phyloP scores from a whole-genome alignment of 331 rosid genomes.

The Pyracantha coccinea region DNA sequence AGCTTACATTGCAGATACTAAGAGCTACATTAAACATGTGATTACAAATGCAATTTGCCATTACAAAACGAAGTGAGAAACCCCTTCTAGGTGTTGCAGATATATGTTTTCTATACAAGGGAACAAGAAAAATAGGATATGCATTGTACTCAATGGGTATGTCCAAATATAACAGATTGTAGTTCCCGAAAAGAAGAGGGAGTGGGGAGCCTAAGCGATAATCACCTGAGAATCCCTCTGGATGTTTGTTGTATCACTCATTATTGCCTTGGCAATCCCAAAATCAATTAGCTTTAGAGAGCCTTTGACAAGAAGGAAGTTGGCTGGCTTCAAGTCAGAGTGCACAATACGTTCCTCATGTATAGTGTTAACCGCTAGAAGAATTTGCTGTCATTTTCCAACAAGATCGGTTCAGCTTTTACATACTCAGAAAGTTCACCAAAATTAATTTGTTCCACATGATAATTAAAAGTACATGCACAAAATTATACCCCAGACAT shows the following conservation, averaged over 20 bases:
- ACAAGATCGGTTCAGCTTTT: slow-evolving; percentile 13
- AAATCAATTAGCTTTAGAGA: slow-evolving; percentile 91
- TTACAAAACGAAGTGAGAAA: neutral
- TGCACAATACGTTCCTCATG: slow-evolving; percentile 99
- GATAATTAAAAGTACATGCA: neutral
- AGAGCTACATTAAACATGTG: neutral
- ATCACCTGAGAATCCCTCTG: slow-evolving; percentile 96
- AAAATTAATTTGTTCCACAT: neutral
- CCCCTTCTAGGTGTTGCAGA: neutral
- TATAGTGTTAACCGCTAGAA: slow-evolving; percentile 90
- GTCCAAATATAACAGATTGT: neutral
- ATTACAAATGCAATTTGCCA: neutral
- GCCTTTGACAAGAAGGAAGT: slow-evolving; percentile 93
- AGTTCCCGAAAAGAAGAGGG: neutral
- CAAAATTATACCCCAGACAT: neutral
- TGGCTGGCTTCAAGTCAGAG: slow-evolving; percentile 97
- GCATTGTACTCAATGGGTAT: neutral
- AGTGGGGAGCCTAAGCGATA: neutral
- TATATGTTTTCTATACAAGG: neutral
- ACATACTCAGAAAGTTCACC: neutral
- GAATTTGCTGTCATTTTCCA: slow-evolving; percentile 70
- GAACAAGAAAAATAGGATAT: slow-evolving; percentile 8
- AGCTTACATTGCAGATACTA: neutral
- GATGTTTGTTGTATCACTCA: slow-evolving; percentile 93
- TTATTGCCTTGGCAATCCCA: slow-evolving; percentile 95